Conservation (phyloP, 2,329 filamentous ascomycete genomes). For the Venturia effusa region DNA sequence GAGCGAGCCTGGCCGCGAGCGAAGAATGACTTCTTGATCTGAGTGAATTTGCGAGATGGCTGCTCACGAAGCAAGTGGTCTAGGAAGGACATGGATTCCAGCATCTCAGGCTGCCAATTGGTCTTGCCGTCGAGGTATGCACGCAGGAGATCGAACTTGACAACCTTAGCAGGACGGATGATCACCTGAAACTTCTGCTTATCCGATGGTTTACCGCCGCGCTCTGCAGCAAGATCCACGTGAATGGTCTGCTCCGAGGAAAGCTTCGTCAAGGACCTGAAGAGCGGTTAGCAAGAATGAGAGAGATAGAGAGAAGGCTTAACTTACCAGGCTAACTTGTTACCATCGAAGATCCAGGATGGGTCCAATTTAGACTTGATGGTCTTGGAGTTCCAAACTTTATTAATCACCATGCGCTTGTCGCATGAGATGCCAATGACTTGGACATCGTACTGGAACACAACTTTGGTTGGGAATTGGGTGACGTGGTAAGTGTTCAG, state of each 20-base stretch:
- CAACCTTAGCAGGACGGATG: conserved; percentile 52
- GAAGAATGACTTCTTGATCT: conserved; percentile 81
- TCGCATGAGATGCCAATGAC: conserved; percentile 43
- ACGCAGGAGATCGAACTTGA: conserved; percentile 57
- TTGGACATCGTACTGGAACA: conserved; percentile 13
- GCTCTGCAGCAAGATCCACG: conserved; percentile 64
- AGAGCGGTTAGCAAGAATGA: not conserved
- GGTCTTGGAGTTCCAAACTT: conserved; percentile 59
- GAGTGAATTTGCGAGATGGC: conserved; percentile 56
- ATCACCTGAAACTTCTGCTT: conserved; percentile 34
- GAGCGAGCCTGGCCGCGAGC: conserved; percentile 35
- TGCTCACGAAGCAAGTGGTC: conserved; percentile 78
- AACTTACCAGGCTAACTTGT: conserved; percentile 72
- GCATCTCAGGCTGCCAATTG: conserved; percentile 44
- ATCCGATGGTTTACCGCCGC: conserved; percentile 30
- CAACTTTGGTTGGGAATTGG: conserved; percentile 3
- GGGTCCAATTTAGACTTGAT: conserved; percentile 46
- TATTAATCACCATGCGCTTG: conserved; percentile 58
- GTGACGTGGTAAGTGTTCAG: conserved; percentile 11
- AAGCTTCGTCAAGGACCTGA: conserved; percentile 20
- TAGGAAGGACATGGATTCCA: conserved; percentile 74
- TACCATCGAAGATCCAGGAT: conserved; percentile 69
- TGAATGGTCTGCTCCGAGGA: conserved; percentile 30
- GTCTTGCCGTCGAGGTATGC: conserved; percentile 52
- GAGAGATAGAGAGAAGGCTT: conserved; percentile 6